Evolutionary conservation across 2,329 filamentous ascomycete genomes (phyloP).

Genomic region (Xylaria multiplex): DNA sequence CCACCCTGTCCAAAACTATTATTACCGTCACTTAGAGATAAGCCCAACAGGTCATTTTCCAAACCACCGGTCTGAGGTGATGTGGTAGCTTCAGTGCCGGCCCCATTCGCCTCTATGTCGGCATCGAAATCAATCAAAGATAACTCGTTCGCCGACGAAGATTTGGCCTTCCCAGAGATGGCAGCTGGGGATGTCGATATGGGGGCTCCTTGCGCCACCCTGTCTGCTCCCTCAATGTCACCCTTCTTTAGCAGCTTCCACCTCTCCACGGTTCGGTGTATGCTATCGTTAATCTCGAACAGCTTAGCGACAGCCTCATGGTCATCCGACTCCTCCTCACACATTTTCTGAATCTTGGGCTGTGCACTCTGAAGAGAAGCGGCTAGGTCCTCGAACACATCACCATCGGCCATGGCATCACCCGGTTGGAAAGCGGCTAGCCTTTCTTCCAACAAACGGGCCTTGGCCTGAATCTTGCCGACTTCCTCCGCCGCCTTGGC

Average conservation of each 20-base stretch:
- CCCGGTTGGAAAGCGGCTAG: constrained; percentile 84
- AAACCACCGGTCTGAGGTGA: constrained; percentile 70
- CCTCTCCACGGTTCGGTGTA: constrained; percentile 93
- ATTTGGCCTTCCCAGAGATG: constrained; percentile 63
- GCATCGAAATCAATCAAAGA: constrained; percentile 93
- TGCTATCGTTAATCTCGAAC: constrained; percentile 98
- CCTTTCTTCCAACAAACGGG: constrained; percentile 89
- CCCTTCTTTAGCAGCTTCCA: constrained; percentile 98
- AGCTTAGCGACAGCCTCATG: constrained; percentile 94
- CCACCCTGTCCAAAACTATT: constrained; percentile 77
- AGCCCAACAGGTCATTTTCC: constrained; percentile 89
- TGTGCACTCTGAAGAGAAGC: constrained; percentile 91
- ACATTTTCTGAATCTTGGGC: constrained; percentile 99
- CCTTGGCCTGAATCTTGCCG: constrained; percentile 94
- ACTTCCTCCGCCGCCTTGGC: constrained; percentile 98
- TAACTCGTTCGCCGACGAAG: constrained; percentile 75
- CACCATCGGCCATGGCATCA: constrained; percentile 76
- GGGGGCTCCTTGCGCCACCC: constrained; percentile 81
- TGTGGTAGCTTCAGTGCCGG: constrained; percentile 54
- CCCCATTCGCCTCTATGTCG: constrained; percentile 62
- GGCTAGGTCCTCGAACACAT: constrained; percentile 84
- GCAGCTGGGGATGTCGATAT: constrained; percentile 43
- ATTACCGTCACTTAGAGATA: constrained; percentile 77
- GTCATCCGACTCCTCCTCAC: constrained; percentile 97
- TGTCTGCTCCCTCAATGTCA: constrained; percentile 83